Evolutionary conservation across 1,139 yeast species (phyloP).

Genomic region (Lodderomyces oxycetoniae): DNA sequence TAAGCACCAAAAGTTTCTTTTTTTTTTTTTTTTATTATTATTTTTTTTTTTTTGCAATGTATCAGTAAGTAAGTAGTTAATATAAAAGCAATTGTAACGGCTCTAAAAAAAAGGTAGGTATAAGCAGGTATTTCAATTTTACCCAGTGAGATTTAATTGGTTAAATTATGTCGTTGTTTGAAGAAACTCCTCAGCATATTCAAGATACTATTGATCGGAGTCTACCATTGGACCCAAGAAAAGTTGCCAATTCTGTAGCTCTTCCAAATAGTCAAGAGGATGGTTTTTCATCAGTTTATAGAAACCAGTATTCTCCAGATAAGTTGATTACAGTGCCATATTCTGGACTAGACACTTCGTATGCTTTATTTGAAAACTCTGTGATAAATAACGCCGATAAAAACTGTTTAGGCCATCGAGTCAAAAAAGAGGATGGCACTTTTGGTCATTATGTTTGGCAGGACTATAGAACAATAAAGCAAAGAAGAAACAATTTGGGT

Average conservation of each 20-base stretch:
- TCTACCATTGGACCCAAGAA: slow-evolving; percentile 11
- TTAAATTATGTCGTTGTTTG: slow-evolving; percentile 8
- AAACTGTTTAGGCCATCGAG: slow-evolving; percentile 52
- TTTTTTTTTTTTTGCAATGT: neutral
- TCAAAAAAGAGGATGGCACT: slow-evolving; percentile 34
- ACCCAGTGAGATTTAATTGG: too few species aligned
- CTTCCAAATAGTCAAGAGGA: slow-evolving; percentile 42
- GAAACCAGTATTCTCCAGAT: slow-evolving; percentile 41
- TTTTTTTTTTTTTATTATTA: too few species aligned
- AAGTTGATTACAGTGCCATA: slow-evolving; percentile 41
- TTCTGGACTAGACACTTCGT: slow-evolving; percentile 47
- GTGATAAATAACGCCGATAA: slow-evolving; percentile 30
- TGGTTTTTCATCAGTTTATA: slow-evolving; percentile 53
- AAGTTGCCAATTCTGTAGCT: slow-evolving; percentile 21
- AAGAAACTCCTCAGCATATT: slow-evolving; percentile 12
- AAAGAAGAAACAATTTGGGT: slow-evolving; percentile 50
- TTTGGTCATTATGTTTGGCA: slow-evolving; percentile 46
- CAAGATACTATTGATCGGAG: slow-evolving; percentile 6
- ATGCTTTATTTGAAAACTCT: slow-evolving; percentile 44
- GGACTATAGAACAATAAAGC: slow-evolving; percentile 37
- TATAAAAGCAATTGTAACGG: neutral
- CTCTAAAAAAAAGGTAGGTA: too few species aligned
- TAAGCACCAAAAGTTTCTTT: too few species aligned
- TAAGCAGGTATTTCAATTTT: too few species aligned
- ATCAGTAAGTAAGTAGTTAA: neutral